These are phyloP conservation scores for Colletotrichum sp. DNA, from an alignment of 2,329 filamentous ascomycete species.

Conservation along the genomic window DNA sequence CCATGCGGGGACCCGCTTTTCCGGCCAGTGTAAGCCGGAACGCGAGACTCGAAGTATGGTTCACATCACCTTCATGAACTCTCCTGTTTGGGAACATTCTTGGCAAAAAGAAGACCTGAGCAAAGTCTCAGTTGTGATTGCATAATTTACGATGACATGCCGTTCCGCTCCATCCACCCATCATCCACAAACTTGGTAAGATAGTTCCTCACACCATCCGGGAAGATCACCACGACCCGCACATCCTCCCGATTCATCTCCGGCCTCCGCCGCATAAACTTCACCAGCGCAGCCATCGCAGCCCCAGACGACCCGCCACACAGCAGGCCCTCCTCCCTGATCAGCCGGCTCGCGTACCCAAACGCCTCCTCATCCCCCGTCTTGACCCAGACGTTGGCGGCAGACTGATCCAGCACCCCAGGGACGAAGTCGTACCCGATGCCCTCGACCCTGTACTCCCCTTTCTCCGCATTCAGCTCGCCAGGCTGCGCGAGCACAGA, in stretches of 20 bases:
- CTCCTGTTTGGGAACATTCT: background rate
- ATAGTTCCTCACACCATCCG: background rate
- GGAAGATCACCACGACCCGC: background rate
- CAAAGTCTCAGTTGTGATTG: accelerated
- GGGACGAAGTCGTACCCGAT: background rate
- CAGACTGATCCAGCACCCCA: background rate
- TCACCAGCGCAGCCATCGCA: background rate
- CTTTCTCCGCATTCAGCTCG: background rate
- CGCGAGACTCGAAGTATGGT: background rate
- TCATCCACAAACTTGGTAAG: background rate
- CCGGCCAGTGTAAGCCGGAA: background rate
- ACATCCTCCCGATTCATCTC: background rate
- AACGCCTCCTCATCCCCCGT: background rate
- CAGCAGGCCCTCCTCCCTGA: background rate
- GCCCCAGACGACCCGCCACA: background rate
- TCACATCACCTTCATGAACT: background rate
- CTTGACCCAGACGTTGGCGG: background rate
- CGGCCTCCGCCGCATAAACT: background rate
- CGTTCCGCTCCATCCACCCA: background rate
- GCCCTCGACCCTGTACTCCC: background rate
- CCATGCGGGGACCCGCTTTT: background rate
- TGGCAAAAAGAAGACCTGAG: accelerated
- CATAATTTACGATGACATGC: background rate
- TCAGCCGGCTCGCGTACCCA: background rate
- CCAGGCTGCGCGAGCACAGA: background rate